A percentile compares a stretch with the other conserved stretches of the same genome.
These are phyloP conservation scores for Cyberlindnera suaveolens DNA, from an alignment of 805 yeast species.

Conservation along the genomic window DNA sequence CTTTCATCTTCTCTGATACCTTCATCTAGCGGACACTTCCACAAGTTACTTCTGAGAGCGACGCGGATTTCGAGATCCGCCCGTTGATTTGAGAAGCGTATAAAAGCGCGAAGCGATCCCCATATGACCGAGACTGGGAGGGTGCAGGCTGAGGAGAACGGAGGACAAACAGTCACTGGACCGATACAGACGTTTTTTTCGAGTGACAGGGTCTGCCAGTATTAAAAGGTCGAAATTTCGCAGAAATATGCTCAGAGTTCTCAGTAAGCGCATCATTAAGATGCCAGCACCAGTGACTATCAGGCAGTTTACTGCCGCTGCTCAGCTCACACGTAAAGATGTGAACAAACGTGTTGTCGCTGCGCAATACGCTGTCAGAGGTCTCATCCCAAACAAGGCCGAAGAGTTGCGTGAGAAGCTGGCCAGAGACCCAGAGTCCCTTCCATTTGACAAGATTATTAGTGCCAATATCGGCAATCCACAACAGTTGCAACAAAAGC, in stretches of 20 bases:
- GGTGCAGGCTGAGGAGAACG: no score
- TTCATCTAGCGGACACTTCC: background rate
- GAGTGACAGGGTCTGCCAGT: no score
- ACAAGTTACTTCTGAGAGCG: slow-evolving; percentile 1
- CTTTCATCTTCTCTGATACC: slow-evolving; percentile 18
- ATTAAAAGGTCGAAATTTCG: no score
- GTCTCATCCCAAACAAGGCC: slow-evolving; percentile 88
- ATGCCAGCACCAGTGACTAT: background rate
- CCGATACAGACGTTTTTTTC: no score
- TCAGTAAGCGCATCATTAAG: background rate
- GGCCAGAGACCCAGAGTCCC: slow-evolving; percentile 44
- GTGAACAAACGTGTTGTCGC: slow-evolving; percentile 69
- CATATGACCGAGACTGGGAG: no score
- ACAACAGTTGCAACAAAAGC: slow-evolving; percentile 91
- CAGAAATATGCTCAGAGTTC: background rate
- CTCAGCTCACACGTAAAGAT: slow-evolving; percentile 38
- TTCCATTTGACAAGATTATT: slow-evolving; percentile 75
- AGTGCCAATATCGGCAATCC: slow-evolving; percentile 97
- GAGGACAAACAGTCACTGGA: no score
- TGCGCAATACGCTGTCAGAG: slow-evolving; percentile 96
- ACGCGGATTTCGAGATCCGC: no score
- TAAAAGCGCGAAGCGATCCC: no score
- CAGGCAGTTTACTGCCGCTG: slow-evolving; percentile 19
- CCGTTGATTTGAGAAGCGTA: no score
- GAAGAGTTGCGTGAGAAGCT: slow-evolving; percentile 69